Conservation (phyloP, 495 filamentous ascomycete species). For the Hypoxylon lenormandii region DNA sequence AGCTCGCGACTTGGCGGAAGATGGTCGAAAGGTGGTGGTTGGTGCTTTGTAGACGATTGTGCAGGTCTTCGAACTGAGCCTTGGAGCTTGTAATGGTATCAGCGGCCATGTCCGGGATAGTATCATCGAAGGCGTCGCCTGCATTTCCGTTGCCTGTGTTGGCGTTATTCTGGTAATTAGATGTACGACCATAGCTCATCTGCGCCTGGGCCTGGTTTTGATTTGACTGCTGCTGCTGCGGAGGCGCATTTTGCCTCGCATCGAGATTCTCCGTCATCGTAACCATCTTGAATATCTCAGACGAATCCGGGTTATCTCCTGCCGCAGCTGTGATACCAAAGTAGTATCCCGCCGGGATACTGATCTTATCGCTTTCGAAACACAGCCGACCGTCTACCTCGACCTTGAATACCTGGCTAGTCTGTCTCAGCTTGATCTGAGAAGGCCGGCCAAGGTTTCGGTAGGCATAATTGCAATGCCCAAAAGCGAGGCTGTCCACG, state of each 20-base stretch:
- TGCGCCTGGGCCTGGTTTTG: slow-evolving; percentile 48
- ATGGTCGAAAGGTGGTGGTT: slow-evolving; percentile 78
- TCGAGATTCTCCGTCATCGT: slow-evolving; percentile 66
- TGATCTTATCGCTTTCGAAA: slow-evolving; percentile 83
- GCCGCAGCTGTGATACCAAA: slow-evolving; percentile 89
- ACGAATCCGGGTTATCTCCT: slow-evolving; percentile 91
- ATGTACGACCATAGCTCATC: slow-evolving; percentile 49
- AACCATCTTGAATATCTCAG: slow-evolving; percentile 89
- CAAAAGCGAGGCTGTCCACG: slow-evolving; percentile 89
- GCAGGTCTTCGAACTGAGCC: slow-evolving; percentile 82
- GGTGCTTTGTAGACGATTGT: slow-evolving; percentile 80
- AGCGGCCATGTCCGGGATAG: slow-evolving; percentile 60
- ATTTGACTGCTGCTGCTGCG: slow-evolving; percentile 52
- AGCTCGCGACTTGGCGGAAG: slow-evolving; percentile 70
- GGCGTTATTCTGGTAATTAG: slow-evolving; percentile 31
- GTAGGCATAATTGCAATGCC: slow-evolving; percentile 90
- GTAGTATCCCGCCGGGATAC: slow-evolving; percentile 81
- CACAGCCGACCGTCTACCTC: slow-evolving; percentile 83
- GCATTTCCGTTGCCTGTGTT: slow-evolving; percentile 16
- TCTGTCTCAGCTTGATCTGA: slow-evolving; percentile 77
- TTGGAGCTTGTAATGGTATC: slow-evolving; percentile 63
- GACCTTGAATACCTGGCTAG: slow-evolving; percentile 74
- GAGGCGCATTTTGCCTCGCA: slow-evolving; percentile 49
- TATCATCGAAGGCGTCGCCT: slow-evolving; percentile 59
- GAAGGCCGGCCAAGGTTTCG: slow-evolving; percentile 89